These are phyloP conservation scores for Juglanconis oblonga DNA, from an alignment of 2,329 filamentous ascomycete genomes.

Conservation along the genomic window DNA sequence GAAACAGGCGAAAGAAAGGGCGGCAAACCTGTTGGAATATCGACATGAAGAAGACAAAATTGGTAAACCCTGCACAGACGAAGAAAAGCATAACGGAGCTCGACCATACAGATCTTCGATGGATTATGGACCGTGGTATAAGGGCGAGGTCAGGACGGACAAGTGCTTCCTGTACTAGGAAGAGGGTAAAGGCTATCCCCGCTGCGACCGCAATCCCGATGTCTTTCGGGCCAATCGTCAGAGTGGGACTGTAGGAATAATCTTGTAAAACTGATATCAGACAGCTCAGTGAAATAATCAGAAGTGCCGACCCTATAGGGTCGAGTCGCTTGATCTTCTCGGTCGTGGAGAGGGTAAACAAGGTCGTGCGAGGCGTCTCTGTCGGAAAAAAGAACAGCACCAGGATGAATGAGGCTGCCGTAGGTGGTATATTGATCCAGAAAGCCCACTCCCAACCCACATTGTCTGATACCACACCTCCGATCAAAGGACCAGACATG, in stretches of 20 bases:
- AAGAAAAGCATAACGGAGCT: conserved; percentile 10
- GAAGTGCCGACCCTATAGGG: conserved; percentile 31
- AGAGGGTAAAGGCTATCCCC: conserved; percentile 33
- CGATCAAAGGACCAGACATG: conserved; percentile 20
- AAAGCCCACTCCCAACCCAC: conserved; percentile 22
- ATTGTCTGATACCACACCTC: conserved; percentile 18
- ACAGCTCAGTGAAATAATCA: conserved; percentile 18
- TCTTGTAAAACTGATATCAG: neutral
- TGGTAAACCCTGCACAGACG: conserved; percentile 12
- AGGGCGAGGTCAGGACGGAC: conserved; percentile 2
- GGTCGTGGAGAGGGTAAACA: neutral
- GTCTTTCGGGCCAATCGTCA: neutral
- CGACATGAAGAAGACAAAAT: conserved; percentile 15
- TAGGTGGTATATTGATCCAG: conserved; percentile 24
- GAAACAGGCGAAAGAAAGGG: no score
- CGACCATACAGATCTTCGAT: conserved; percentile 9
- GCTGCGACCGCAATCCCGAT: neutral
- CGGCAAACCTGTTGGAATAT: conserved; percentile 12
- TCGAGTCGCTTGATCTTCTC: conserved; percentile 27
- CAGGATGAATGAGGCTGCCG: conserved; percentile 19
- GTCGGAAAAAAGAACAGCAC: conserved; percentile 20
- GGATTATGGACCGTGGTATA: neutral
- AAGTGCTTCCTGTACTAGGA: conserved; percentile 27
- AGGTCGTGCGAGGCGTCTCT: neutral
- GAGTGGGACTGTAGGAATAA: neutral